Evolutionary conservation across 1,284 basidiomycete species (phyloP).

Genomic region (Inonotus obliquus): DNA sequence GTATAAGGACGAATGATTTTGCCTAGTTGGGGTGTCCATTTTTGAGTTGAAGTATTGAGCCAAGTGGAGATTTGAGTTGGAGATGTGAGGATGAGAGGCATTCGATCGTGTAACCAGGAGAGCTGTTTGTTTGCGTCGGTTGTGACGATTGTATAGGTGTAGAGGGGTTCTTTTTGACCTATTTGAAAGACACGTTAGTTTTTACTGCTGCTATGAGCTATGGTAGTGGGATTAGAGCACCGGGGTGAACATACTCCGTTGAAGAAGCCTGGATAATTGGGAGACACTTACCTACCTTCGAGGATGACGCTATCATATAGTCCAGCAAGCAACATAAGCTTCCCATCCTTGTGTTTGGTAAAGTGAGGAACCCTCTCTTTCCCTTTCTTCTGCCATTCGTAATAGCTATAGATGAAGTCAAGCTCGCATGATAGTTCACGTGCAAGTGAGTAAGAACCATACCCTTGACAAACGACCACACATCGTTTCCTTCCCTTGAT

Average conservation of each 20-base stretch:
- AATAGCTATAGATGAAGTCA: conserved; percentile 57
- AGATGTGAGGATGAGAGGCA: conserved; percentile 80
- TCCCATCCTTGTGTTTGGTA: conserved; percentile 61
- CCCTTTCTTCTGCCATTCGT: conserved; percentile 86
- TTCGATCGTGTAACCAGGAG: conserved; percentile 85
- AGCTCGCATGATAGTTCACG: conserved; percentile 18
- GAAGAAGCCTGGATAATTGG: background rate
- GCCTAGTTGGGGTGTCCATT: conserved; percentile 58
- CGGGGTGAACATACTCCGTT: background rate
- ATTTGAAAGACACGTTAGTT: conserved; percentile 3
- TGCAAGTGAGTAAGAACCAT: conserved; percentile 13
- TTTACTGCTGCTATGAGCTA: background rate
- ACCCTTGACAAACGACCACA: conserved; percentile 78
- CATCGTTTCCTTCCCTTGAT: conserved; percentile 79
- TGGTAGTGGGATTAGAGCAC: background rate
- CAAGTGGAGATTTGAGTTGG: conserved; percentile 62
- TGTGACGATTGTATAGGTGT: conserved; percentile 89
- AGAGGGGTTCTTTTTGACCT: conserved; percentile 59
- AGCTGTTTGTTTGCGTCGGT: conserved; percentile 67
- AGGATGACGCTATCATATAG: conserved; percentile 75
- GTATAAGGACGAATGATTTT: conserved; percentile 64
- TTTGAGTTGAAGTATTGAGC: conserved; percentile 70
- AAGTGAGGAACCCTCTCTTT: conserved; percentile 79
- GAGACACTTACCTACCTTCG: conserved; percentile 39
- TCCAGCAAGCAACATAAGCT: conserved; percentile 83